phyloP scores from a whole-genome alignment of 768 basidiomycete genomes.

The Podaxis rugospora region DNA sequence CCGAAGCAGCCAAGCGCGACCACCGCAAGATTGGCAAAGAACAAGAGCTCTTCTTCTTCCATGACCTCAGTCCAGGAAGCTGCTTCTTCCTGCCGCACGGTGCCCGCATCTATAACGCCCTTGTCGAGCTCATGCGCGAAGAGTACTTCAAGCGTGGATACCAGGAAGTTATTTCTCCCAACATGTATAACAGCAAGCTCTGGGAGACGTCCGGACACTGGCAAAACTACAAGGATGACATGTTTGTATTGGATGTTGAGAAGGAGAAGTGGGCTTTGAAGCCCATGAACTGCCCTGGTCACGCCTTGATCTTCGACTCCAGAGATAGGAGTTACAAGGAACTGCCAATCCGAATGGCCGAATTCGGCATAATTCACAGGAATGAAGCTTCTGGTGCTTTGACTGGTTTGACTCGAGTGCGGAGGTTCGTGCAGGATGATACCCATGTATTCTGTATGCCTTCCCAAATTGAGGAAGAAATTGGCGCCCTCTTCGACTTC shows the following conservation, averaged over 20 bases:
- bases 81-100: slow-evolving; percentile 98
- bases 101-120: slow-evolving; percentile 92
- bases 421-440: slow-evolving; percentile 96
- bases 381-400: slow-evolving; percentile 96
- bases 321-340: slow-evolving; percentile 93
- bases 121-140: slow-evolving; percentile 88
- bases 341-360: slow-evolving; percentile 95
- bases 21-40: slow-evolving; percentile 97
- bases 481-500: slow-evolving; percentile 87
- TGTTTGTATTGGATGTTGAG: slow-evolving; percentile 93
- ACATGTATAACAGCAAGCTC: slow-evolving; percentile 93
- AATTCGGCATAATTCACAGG: slow-evolving; percentile 95
- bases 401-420: slow-evolving; percentile 88
- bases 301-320: slow-evolving; percentile 93
- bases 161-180: slow-evolving; percentile 97
- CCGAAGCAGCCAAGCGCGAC: slow-evolving; percentile 96
- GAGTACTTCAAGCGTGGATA: slow-evolving; percentile 97
- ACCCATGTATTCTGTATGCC: slow-evolving; percentile 99
- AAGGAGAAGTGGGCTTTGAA: slow-evolving; percentile 96
- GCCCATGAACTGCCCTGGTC: slow-evolving; percentile 99
- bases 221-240: slow-evolving; percentile 97
- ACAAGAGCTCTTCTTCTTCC: slow-evolving; percentile 98
- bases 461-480: slow-evolving; percentile 86
- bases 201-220: slow-evolving; percentile 99
- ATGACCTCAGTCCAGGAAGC: slow-evolving; percentile 92